Base-by-base conservation (phyloP, 495 filamentous ascomycete genomes). In the Aspergillus campestris region DNA sequence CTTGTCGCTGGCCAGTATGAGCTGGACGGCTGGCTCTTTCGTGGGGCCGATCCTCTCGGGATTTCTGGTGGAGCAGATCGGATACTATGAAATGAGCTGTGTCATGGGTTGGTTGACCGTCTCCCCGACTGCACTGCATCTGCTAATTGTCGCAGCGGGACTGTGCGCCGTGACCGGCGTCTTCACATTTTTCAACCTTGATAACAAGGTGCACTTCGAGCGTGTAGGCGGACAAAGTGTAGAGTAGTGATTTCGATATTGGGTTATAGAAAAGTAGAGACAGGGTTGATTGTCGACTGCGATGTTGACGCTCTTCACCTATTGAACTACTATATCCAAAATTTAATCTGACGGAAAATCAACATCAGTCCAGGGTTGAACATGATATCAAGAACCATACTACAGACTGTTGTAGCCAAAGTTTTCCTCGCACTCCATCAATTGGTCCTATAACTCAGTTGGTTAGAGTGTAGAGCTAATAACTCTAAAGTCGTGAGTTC, bases 11-110 rank as follows among this genome's bases (percentile, higher is more conserved):
- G 47, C 53, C 33, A 57, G 49, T 30, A 50, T 66, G 30, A 59
- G 63, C 15, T 61, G 55, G 48, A 61, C 58, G 0, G 28, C 44
- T 15, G 65, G 63, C 6, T 53, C 47, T 29, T 54, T 67, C 5
- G 27, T 61, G 12, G 59, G 64, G n/a, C 64, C 64, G 3, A 46
- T 69, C 24, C 6, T 63, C 7, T 56, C 64, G 5, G 60, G 66
- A 1, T 46, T 40, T 42, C 33, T 66, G 9, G 47, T 49, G n/a
- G 57, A 65, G 42, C 10, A 28, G 38, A 34, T 60, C 12, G 64
- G 62, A 5, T 67, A 62, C 32, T 58, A 55, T 27, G 42, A 50
- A 7, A 53, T 67, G 53, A 64, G 42, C 44, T 44, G 49, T 31
- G 43, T 52, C 5, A 30, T 61, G 7, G 53, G 56, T 62, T 24